A percentile compares a stretch with the other conserved stretches of the same genome.
phyloP scores from a whole-genome alignment of 371 early-diverging fungal species.

The Mucor piriformis region DNA sequence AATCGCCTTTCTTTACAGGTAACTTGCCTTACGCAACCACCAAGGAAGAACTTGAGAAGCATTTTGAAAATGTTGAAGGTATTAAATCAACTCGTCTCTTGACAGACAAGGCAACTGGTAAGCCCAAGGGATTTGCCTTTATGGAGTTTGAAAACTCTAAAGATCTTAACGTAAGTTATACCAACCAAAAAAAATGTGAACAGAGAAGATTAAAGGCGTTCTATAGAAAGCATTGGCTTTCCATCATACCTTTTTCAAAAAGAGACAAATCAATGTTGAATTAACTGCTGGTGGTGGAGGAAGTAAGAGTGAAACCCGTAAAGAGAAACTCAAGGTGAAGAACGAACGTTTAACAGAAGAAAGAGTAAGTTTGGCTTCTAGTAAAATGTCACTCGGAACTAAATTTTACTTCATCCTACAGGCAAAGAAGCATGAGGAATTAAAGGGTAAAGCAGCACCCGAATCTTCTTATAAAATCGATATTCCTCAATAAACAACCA shows the following conservation, averaged over 20 bases:
- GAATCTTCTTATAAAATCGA: conserved; percentile 29
- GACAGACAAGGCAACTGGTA: conserved; percentile 74
- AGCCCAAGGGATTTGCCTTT: conserved; percentile 81
- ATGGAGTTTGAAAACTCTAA: conserved; percentile 67
- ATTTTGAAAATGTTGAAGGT: conserved; percentile 62
- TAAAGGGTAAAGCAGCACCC: conserved; percentile 13
- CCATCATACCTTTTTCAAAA: conserved; percentile 68
- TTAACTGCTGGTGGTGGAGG: conserved; percentile 86
- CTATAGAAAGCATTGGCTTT: conserved; percentile 67
- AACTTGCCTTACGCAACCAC: conserved; percentile 72
- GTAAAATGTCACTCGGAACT: too few relatives aligned
- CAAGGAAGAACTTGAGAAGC: conserved; percentile 64
- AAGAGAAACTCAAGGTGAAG: conserved; percentile 65
- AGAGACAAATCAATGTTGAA: conserved; percentile 77
- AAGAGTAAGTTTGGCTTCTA: conserved; percentile 69
- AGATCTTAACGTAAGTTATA: conserved; percentile 52
- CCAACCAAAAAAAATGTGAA: background rate
- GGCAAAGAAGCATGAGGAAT: conserved; percentile 35
- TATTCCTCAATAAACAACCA: conserved; percentile 7
- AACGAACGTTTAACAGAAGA: conserved; percentile 70
- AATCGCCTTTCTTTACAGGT: conserved; percentile 35
- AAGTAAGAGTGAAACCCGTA: conserved; percentile 64
- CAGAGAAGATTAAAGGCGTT: background rate
- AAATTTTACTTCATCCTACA: too few relatives aligned
- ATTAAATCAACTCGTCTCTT: conserved; percentile 68